Conservation (phyloP, 2,329 filamentous ascomycete species). For the Fonsecaea nubica region DNA sequence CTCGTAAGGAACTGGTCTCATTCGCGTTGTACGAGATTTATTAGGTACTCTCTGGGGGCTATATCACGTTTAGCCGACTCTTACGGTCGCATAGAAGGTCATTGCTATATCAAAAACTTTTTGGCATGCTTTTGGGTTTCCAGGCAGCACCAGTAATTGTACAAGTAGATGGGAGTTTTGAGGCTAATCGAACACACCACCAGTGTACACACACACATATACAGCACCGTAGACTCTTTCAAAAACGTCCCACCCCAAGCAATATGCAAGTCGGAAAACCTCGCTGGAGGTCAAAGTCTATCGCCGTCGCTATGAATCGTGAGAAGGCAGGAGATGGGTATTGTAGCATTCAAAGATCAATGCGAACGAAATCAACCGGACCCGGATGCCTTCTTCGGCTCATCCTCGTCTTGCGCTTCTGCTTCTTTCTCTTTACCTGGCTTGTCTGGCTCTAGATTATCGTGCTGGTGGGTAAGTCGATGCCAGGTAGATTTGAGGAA, state of each 20-base stretch:
- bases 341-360: constrained; percentile 3
- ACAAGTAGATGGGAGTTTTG: constrained; percentile 18
- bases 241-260: background rate
- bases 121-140: background rate
- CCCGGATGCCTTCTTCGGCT: constrained; percentile 50
- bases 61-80: no score
- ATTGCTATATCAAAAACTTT: constrained; percentile 1
- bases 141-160: background rate
- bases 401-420: constrained; percentile 40
- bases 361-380: constrained; percentile 43
- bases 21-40: background rate
- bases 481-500: constrained; percentile 96
- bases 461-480: constrained; percentile 76
- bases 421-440: constrained; percentile 41
- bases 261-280: background rate
- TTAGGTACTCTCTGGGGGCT: no score
- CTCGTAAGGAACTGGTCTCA: background rate
- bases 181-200: background rate
- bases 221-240: constrained; percentile 14
- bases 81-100: background rate
- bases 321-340: constrained; percentile 22
- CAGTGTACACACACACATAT: background rate
- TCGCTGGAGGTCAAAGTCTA: constrained; percentile 2
- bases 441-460: constrained; percentile 44
- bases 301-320: constrained; percentile 36